Percentiles rank a stretch among this genome's conserved stretches.
Conservation (phyloP, 305 asterid genomes). For the Fraxinus floribunda region DNA sequence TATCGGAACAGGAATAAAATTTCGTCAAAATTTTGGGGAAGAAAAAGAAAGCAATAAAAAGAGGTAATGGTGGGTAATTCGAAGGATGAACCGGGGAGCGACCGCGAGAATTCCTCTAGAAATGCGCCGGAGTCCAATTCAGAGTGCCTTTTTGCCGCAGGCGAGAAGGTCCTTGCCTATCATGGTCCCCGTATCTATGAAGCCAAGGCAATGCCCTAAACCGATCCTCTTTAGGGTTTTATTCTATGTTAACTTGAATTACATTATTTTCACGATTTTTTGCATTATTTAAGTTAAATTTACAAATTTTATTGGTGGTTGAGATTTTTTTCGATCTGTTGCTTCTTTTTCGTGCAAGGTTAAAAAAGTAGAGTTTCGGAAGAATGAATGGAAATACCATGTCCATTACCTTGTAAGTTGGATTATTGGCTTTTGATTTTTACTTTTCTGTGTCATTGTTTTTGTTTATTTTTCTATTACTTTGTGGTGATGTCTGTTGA, state of each 20-base stretch:
- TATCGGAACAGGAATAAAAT: not conserved
- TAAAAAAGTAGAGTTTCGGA: conserved; percentile 80
- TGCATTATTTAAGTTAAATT: not conserved
- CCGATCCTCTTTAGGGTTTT: conserved; percentile 28
- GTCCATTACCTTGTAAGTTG: conserved; percentile 88
- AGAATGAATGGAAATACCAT: conserved; percentile 86
- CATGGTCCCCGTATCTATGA: conserved; percentile 85
- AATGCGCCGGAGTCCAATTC: conserved; percentile 53
- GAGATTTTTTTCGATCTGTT: conserved; percentile 20
- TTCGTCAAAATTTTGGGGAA: not conserved
- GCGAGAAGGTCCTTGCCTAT: conserved; percentile 83
- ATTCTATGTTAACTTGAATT: not conserved
- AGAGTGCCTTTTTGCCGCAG: conserved; percentile 53
- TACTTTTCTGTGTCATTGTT: not conserved
- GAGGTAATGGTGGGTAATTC: conserved; percentile 52
- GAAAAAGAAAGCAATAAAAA: not conserved
- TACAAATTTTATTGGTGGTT: not conserved
- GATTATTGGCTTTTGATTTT: conserved; percentile 14
- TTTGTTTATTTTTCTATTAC: conserved; percentile 14
- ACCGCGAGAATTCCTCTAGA: conserved; percentile 66
- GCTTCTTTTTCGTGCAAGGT: conserved; percentile 52
- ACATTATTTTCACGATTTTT: not conserved
- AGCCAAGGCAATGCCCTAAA: conserved; percentile 63
- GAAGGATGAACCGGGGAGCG: conserved; percentile 61
- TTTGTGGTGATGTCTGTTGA: not conserved